Base-by-base conservation (phyloP, 2,329 filamentous ascomycete species). In the Aureobasidium musti region DNA sequence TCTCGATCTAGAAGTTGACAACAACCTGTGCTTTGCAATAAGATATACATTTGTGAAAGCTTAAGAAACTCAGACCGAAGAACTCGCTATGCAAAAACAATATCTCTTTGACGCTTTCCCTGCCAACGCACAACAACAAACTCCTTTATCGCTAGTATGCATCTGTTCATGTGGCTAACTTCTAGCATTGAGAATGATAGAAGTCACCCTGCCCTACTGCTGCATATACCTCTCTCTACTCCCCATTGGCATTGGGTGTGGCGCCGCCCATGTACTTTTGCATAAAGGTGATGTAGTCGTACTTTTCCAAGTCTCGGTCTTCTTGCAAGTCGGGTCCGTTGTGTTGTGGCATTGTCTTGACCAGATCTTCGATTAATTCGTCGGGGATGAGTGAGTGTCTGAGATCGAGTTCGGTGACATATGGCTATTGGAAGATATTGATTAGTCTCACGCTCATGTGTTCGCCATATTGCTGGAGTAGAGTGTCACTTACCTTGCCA, bases 211-310 rank as follows among this genome's bases (percentile, higher is more conserved):
- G 13, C 28, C 49, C 17, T 19, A 17, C 14, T 52, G n/a, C 33
- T 23, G 26, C 33, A 26, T 49, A n/a, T 28, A 26, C 6, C 7
- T n/a, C 11, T 37, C 26, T 47, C 28, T 47, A 63, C 43, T 63
- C 59, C 10, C 43, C 59, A 23, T 63, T 63, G 59, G 43, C 30
- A 30, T 50, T 45, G 30, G 59, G 28, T 37, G 39, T 26, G 35
- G 59, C 59, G 4, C 57, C 57, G 28, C 64, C 76, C 74, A 82
- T 78, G 70, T 80, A 82, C 65, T 89, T 90, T 78, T 97, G 90
- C 95, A 99, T 99, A 77, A 98, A 99, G 70, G 87, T 89, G 71
- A 98, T 92, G 80, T 99, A 99, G 79, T 99, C 95, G 77, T 89
- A 99, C 79, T 98, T 96, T 43, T 90, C 86, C 74, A 91, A 80